phyloP scores from a whole-genome alignment of 2,329 filamentous ascomycete genomes.

The Annulohypoxylon truncatum region DNA sequence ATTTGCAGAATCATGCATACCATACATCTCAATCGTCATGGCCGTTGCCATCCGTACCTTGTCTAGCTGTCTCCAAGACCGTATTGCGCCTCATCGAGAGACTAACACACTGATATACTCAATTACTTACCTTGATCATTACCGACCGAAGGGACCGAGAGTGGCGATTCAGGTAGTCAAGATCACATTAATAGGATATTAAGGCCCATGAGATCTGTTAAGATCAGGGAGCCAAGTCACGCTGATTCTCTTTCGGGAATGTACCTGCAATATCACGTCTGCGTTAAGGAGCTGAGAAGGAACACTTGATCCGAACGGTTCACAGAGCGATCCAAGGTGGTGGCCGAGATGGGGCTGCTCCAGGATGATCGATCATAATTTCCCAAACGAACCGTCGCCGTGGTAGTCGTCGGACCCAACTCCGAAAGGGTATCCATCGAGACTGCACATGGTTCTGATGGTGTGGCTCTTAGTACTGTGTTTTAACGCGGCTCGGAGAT shows the following conservation, averaged over 20 bases:
- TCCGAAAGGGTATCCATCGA: constrained; percentile 14
- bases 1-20: constrained; percentile 1
- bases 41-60: background rate
- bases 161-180: background rate
- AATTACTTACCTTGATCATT: constrained; percentile 2
- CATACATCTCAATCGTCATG: background rate
- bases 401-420: constrained; percentile 16
- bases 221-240: constrained; percentile 10
- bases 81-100: background rate
- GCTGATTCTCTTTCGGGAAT: constrained; percentile 28
- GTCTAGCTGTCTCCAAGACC: background rate
- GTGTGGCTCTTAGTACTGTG: constrained; percentile 15
- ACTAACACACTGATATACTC: constrained; percentile 1
- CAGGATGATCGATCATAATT: constrained; percentile 34
- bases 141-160: constrained; percentile 2
- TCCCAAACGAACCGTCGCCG: constrained; percentile 18
- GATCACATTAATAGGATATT: constrained; percentile 17
- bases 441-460: background rate
- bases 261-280: constrained; percentile 7
- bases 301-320: constrained; percentile 23
- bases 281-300: constrained; percentile 18
- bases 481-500: constrained; percentile 28
- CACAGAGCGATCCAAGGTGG: constrained; percentile 24
- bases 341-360: constrained; percentile 16
- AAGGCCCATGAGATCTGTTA: constrained; percentile 31